phyloP scores from a whole-genome alignment of 176 grass and related monocot genomes.

The Microstegium vimineum region DNA sequence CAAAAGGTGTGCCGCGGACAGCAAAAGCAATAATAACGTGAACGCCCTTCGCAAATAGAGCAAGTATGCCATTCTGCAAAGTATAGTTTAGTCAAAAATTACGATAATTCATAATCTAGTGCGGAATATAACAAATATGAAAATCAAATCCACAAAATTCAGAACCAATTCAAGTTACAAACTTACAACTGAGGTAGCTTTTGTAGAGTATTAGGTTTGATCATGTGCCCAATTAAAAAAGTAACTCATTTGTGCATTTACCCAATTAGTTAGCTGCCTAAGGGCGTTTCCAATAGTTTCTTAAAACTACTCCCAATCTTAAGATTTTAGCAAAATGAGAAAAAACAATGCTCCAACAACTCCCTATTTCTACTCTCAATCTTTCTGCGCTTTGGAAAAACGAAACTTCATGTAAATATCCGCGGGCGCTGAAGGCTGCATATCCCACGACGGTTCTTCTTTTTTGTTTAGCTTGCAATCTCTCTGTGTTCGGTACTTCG shows the following conservation, averaged over 20 bases:
- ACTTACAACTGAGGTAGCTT: background rate
- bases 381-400: too few relatives aligned
- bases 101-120: background rate
- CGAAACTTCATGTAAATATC: too few relatives aligned
- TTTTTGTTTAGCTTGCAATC: too few relatives aligned
- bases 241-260: background rate
- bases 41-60: slow-evolving; percentile 60
- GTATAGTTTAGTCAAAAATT: background rate
- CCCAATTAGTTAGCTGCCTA: background rate
- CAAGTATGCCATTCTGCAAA: slow-evolving; percentile 84
- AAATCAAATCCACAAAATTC: background rate
- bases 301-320: too few relatives aligned
- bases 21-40: slow-evolving; percentile 60
- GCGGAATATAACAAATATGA: background rate
- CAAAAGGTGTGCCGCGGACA: slow-evolving; percentile 60
- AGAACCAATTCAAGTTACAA: background rate
- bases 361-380: too few relatives aligned
- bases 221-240: background rate
- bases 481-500: too few relatives aligned
- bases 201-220: background rate
- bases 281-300: too few relatives aligned
- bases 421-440: too few relatives aligned
- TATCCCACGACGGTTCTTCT: too few relatives aligned
- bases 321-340: too few relatives aligned
- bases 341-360: too few relatives aligned